phyloP scores from a whole-genome alignment of 164 flowering plant genomes.

The Akebia trifoliata region DNA sequence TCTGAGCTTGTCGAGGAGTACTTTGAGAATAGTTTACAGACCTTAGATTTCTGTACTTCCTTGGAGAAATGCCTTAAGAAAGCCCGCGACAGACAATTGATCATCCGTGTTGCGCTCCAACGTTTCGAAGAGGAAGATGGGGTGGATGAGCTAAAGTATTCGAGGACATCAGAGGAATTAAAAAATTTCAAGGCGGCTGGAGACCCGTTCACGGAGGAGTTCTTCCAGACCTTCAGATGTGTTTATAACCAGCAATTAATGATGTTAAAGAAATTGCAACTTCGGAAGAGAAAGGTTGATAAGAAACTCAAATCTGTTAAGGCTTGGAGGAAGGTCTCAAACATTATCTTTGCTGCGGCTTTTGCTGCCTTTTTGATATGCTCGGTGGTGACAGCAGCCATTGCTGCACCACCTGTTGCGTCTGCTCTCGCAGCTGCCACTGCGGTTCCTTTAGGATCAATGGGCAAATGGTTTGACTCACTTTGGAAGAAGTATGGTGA shows the following conservation, averaged over 20 bases:
- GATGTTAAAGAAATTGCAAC: conserved; percentile 54
- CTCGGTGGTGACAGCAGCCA: conserved; percentile 77
- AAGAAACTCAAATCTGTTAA: conserved; percentile 46
- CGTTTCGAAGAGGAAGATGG: conserved; percentile 54
- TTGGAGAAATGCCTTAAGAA: conserved; percentile 59
- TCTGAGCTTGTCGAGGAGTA: conserved; percentile 66
- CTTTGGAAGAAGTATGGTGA: conserved; percentile 61
- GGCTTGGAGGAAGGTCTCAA: conserved; percentile 58
- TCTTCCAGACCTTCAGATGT: conserved; percentile 41
- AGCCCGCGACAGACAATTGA: conserved; percentile 53
- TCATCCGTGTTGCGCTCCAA: conserved; percentile 46
- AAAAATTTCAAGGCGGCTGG: conserved; percentile 53
- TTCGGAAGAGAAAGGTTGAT: conserved; percentile 51
- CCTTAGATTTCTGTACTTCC: conserved; percentile 63
- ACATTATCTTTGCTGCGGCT: conserved; percentile 51
- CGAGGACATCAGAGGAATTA: conserved; percentile 44
- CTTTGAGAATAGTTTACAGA: conserved; percentile 58
- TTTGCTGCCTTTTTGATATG: conserved; percentile 65
- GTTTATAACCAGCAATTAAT: conserved; percentile 46
- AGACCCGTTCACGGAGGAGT: conserved; percentile 68
- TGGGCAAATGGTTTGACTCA: conserved; percentile 70
- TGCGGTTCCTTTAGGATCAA: conserved; percentile 63
- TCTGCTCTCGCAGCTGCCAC: conserved; percentile 68
- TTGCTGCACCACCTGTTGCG: conserved; percentile 72
- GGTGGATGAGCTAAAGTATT: conserved; percentile 15